Base-by-base conservation (phyloP, 352 stramenopile genomes). In the Globisporangium sylvaticum region DNA sequence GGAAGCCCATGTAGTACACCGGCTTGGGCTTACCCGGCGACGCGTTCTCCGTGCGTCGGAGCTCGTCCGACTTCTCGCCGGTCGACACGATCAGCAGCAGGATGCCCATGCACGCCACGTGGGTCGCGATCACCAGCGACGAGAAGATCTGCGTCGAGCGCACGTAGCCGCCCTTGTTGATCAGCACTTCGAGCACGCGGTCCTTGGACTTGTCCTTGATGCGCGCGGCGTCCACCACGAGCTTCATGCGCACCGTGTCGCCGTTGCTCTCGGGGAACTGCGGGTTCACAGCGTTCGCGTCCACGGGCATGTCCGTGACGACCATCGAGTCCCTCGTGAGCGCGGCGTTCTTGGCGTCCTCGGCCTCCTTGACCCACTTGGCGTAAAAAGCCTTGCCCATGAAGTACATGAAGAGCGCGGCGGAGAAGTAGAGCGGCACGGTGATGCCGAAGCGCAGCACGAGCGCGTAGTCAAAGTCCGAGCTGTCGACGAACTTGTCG, bases 1-100 rank as follows among this genome's bases (percentile, higher is more conserved):
- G 65, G 63, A 94, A 90, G 12, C 85, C 85, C 83, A 94, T 91
- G 68, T 89, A 92, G 69, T 92, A 92, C 57, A 91, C 82, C 10
- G 83, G 79, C 68, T 91, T 90, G 6, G 83, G 83, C 64, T 89
- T 83, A 10, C 78, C 75, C 2, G 74, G 72, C 14, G 69, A 67
- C 18, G 60, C 44, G 0, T 65, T 44, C 31, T 71, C 64, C 34
- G 69, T 27, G 42, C 65, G 73, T 34, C 74, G 64, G 32, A 68
- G 74, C 24, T 53, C 66, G 34, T 77, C 69, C 25, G 76, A 68
- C 22, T 79, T 79, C 3, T 46, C 42, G 32, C 79, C 80, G 0
- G 77, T 87, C 1, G 79, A 88, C 32, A 91, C 83, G 15, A 77
- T 77, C 54, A 93, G 61, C 24, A 93, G 67, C 8, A 93, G 73